phyloP scores from a whole-genome alignment of 2,329 filamentous ascomycete species.

The Cadophora gregata region DNA sequence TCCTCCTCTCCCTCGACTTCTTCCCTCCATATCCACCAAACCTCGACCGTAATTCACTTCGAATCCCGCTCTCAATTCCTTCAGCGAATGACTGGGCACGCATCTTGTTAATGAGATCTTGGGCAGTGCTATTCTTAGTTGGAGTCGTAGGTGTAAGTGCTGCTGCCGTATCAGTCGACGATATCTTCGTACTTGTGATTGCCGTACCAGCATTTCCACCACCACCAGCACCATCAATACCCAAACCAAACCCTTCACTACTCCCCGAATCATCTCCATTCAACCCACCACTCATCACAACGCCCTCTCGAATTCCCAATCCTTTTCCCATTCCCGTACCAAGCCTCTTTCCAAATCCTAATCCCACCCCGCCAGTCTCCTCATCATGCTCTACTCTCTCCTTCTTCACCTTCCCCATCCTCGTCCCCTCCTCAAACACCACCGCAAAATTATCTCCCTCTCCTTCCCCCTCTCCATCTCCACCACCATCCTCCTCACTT shows the following conservation, averaged over 20 bases:
- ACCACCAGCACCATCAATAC: not conserved
- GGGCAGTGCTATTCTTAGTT: not conserved
- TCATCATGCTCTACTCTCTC: not conserved
- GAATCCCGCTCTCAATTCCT: not conserved
- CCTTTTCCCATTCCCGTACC: not conserved
- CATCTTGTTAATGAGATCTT: not conserved
- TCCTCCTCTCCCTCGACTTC: not conserved
- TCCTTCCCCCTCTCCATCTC: not conserved
- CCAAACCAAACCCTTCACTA: not conserved
- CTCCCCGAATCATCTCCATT: slow-evolving; percentile 7
- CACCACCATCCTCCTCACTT: not conserved
- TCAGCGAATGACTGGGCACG: not conserved
- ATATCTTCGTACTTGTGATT: not conserved
- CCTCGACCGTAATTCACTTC: not conserved
- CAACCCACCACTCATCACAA: not conserved
- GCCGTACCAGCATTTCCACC: not conserved
- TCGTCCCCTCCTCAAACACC: not conserved
- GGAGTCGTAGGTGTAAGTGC: too few species aligned
- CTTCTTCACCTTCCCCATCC: not conserved
- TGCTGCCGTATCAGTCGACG: not conserved
- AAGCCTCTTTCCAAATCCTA: not conserved
- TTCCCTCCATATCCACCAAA: slow-evolving; percentile 12
- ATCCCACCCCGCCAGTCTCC: not conserved
- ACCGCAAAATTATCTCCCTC: not conserved
- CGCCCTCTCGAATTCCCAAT: too few species aligned